Evolutionary conservation across 2,329 filamentous ascomycete genomes (phyloP).

Genomic region (Colletotrichum liaoningense): DNA sequence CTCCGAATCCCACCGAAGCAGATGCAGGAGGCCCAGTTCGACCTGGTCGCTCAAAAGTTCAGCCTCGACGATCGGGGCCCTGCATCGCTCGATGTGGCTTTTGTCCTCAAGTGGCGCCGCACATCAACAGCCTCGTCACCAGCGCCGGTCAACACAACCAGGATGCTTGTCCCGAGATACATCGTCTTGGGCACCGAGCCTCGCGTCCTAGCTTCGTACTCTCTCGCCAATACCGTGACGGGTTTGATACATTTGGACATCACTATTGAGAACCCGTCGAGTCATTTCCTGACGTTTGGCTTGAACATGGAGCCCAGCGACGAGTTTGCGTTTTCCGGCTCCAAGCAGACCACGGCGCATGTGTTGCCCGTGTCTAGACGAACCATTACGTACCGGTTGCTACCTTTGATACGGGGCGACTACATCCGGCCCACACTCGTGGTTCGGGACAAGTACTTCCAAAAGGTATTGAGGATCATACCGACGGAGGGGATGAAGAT

Average conservation of each 20-base stretch:
- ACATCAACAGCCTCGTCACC: slow-evolving; percentile 38
- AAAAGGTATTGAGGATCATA: slow-evolving; percentile 86
- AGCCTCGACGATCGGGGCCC: slow-evolving; percentile 85
- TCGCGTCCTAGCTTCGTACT: slow-evolving; percentile 76
- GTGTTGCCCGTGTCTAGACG: slow-evolving; percentile 85
- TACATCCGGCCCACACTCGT: slow-evolving; percentile 81
- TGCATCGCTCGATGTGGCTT: slow-evolving; percentile 77
- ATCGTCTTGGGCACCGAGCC: slow-evolving; percentile 86
- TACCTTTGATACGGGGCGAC: slow-evolving; percentile 72
- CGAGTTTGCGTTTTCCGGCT: slow-evolving; percentile 91
- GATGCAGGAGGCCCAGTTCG: slow-evolving; percentile 78
- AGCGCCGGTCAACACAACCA: slow-evolving; percentile 67
- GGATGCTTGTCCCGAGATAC: slow-evolving; percentile 82
- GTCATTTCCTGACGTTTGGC: slow-evolving; percentile 94
- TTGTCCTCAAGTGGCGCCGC: slow-evolving; percentile 84
- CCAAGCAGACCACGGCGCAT: slow-evolving; percentile 84
- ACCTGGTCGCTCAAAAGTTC: slow-evolving; percentile 79
- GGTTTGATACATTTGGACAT: slow-evolving; percentile 60
- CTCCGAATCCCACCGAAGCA: slow-evolving; percentile 71
- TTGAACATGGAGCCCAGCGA: slow-evolving; percentile 92
- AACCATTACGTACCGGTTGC: slow-evolving; percentile 77
- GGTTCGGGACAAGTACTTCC: slow-evolving; percentile 91
- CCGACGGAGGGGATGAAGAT: slow-evolving; percentile 79
- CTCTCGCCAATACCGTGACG: slow-evolving; percentile 51
- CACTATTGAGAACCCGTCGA: slow-evolving; percentile 92